A percentile compares a stretch with the other conserved stretches of the same genome.
Conservation (phyloP, 2,329 filamentous ascomycete species). For the Fusarium brevicatenulatum region DNA sequence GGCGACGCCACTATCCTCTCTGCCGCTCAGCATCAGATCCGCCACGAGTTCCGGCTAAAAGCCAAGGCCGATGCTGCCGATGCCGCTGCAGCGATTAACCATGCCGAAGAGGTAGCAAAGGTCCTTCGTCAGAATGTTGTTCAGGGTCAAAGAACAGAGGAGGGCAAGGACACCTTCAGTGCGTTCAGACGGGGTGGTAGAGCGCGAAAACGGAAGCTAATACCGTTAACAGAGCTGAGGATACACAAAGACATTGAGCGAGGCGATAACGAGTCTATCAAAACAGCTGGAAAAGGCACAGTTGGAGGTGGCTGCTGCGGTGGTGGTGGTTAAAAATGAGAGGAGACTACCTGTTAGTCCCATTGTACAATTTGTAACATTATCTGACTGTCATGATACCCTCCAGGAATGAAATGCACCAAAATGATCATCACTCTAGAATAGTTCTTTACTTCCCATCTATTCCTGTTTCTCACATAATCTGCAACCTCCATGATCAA, state of each 20-base stretch:
- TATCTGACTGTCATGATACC: constrained; percentile 47
- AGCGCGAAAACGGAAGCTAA: not conserved
- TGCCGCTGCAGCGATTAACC: constrained; percentile 72
- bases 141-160: constrained; percentile 72
- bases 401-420: constrained; percentile 40
- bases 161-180: constrained; percentile 66
- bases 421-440: constrained; percentile 34
- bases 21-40: constrained; percentile 78
- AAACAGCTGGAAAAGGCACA: constrained; percentile 62
- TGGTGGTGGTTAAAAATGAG: constrained; percentile 48
- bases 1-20: constrained; percentile 75
- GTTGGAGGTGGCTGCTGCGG: constrained; percentile 44
- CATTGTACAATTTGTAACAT: constrained; percentile 47
- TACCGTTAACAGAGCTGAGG: constrained; percentile 71
- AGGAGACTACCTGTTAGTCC: constrained; percentile 15
- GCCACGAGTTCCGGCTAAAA: constrained; percentile 77
- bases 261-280: constrained; percentile 92
- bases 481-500: constrained; percentile 15
- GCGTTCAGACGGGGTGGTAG: not conserved
- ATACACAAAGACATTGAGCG: constrained; percentile 94
- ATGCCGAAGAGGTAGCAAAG: constrained; percentile 84
- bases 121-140: constrained; percentile 88
- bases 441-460: constrained; percentile 14
- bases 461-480: constrained; percentile 19
- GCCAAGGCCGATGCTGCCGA: constrained; percentile 66